Evolutionary conservation across 805 yeast species (phyloP), one percentile per base, ranked within the genome.

Genomic region (Lipomyces lipofer): DNA sequence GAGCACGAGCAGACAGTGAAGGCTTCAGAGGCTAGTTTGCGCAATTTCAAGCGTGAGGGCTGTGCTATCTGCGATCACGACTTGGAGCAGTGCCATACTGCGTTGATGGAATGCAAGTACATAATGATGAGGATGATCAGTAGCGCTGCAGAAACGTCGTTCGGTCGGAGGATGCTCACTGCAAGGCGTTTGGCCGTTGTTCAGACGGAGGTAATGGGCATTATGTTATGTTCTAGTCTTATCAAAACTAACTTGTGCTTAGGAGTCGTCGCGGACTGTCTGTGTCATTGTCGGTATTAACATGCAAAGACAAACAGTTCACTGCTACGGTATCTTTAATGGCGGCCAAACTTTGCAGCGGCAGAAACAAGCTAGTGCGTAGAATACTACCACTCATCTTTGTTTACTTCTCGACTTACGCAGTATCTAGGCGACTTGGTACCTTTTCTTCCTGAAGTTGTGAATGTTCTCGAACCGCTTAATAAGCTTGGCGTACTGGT

Each of bases 1-100:
- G 95, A 90, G 60, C 94, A 88, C 66, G 85, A 90, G 68, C 77
- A 79, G 65, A 78, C 79, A 58, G 81, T 89, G 25, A 75, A 80
- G 45, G 72, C 73, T 39, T 73, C 84, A 35, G 78, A 81, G 43
- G 74, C 71, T 6, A 71, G 80, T 40, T 68, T 88, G 35, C 63
- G 68, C 6, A 63, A 64, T 2, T 52, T 78, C 28, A 69, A 72
- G 39, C 57, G 69, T 38, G 69, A 67, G 12, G 60, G 64, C 1
- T 64, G 76, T 44, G 70, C 69, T 12, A 59, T 67, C 4, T 71
- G 78, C 36, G 74, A 73, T 4, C 67, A 64, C 1, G 81, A 77
- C 43, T 66, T 85, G 27, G 78, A 77, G 25, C 69, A 69, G 4
- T 72, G 78, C 9, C 79, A 78, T 58, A 71, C 71, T 2, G 67